These are phyloP conservation scores for Cerioporus squamosus DNA, from an alignment of 1,284 basidiomycete species.

Conservation along the genomic window DNA sequence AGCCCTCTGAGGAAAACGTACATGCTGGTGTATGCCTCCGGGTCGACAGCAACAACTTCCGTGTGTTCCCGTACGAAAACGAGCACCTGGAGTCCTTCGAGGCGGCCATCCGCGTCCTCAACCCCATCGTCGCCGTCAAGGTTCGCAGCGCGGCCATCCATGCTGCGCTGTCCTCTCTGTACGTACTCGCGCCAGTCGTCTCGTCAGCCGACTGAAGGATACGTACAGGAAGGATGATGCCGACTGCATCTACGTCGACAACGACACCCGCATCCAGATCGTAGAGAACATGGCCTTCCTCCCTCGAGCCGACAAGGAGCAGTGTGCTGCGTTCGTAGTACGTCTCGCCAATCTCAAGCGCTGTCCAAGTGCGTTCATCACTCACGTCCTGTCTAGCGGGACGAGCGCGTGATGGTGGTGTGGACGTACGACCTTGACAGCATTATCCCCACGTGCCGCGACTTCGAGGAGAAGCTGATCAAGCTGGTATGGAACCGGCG, in stretches of 20 bases:
- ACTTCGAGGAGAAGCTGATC: slow-evolving; percentile 81
- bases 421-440: slow-evolving; percentile 79
- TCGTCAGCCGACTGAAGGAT: neutral
- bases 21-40: slow-evolving; percentile 72
- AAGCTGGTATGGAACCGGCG: slow-evolving; percentile 78
- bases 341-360: slow-evolving; percentile 25
- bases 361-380: neutral
- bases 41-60: slow-evolving; percentile 63
- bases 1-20: slow-evolving; percentile 72
- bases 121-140: slow-evolving; percentile 83
- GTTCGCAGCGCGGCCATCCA: slow-evolving; percentile 81
- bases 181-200: slow-evolving; percentile 35
- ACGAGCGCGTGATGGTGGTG: slow-evolving; percentile 73
- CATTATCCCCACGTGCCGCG: slow-evolving; percentile 65
- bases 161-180: slow-evolving; percentile 73
- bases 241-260: slow-evolving; percentile 59
- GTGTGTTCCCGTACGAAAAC: slow-evolving; percentile 73
- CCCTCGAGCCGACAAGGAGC: slow-evolving; percentile 77
- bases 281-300: slow-evolving; percentile 65
- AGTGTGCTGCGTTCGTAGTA: slow-evolving; percentile 84
- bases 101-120: slow-evolving; percentile 69
- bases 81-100: slow-evolving; percentile 67
- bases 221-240: slow-evolving; percentile 51
- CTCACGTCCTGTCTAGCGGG: slow-evolving; percentile 48
- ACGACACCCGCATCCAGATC: slow-evolving; percentile 66